Base-by-base conservation (phyloP, 257 asterid genomes). In the Fraxinus quadrangulata region DNA sequence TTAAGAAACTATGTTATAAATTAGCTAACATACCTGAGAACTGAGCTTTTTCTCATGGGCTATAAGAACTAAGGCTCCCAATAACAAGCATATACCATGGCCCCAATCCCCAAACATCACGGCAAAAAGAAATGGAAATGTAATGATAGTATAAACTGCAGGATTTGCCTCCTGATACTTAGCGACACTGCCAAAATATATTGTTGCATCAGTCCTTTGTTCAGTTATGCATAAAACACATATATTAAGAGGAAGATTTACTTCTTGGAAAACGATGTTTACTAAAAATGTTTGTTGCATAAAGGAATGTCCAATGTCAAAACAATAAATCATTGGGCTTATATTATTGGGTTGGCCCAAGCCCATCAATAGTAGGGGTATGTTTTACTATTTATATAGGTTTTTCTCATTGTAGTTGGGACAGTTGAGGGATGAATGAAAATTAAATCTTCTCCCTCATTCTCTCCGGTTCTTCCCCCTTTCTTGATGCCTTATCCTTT, bases 71-170 rank as follows among this genome's bases (percentile, higher is more conserved):
- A 93, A 78, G 61, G 98, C 97, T 79, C 97, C 98, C 84, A 93
- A 78, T 45, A 96, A 86, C 79, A 96, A 82, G 86, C 98, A 96
- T 80, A 92, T 84, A 78, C 31, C 31, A 28, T 28, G 31, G 31
- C 31, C 31, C 31, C 31, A 28, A 28, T 28, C 31, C 31, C 31
- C 31, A 28, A 28, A 28, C 31, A 28, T 28, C 31, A 28, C 31
- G 77, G 98, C 99, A 76, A 96, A 96, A 84, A 96, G 97, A 87
- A 96, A 96, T 5, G 99, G 99, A 88, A 93, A 96, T 67, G 99
- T 93, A 79, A 96, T 71, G 70, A 92, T 83, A 11, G 99, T 84
- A 87, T 89, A 96, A 80, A 96, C 97, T 16, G 99, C 97, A 85
- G 99, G 98, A 80, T 96, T 96, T 68, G 95, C 96, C 89, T 96